These are phyloP conservation scores for Chlamydomonas incerta DNA, from an alignment of 139 green algal species.

Conservation along the genomic window DNA sequence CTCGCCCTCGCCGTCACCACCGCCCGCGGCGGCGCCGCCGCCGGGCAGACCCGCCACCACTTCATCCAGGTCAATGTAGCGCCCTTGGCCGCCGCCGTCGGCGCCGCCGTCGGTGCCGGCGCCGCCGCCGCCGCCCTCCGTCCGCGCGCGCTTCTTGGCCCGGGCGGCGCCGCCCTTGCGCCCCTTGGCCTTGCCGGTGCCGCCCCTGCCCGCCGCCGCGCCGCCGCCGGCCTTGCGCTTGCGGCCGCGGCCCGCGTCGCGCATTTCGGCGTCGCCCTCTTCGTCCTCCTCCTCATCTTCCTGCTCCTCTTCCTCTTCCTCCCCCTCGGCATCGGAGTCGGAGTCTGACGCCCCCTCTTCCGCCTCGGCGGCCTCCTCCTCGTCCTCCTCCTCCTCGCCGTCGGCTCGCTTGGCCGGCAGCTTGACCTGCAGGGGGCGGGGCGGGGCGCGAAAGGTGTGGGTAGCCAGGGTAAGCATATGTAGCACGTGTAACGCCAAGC, in stretches of 20 bases:
- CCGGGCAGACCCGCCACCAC: slow-evolving; percentile 14
- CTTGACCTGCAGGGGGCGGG: neutral
- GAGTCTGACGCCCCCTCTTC: neutral
- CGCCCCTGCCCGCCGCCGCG: too few relatives aligned
- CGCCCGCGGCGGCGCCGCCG: neutral
- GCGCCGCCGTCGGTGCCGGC: neutral
- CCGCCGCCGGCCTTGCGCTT: neutral
- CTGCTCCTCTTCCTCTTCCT: neutral
- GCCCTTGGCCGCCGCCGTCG: too few relatives aligned
- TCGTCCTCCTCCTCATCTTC: neutral
- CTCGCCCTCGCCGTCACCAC: neutral
- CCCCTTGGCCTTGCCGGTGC: too few relatives aligned
- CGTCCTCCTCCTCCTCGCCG: neutral
- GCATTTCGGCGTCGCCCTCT: neutral
- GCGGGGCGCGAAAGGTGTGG: neutral
- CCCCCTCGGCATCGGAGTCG: neutral
- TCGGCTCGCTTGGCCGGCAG: neutral
- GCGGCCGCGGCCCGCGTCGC: neutral
- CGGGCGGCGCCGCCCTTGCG: neutral
- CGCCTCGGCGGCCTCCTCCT: neutral
- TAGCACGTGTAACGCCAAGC: too few relatives aligned
- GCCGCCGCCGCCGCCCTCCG: slow-evolving; percentile 4
- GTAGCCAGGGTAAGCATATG: too few relatives aligned
- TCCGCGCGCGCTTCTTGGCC: neutral
- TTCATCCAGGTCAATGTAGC: slow-evolving; percentile 37